Conservation (phyloP, 176 grass and related monocot genomes). For the Raddia distichophylla region DNA sequence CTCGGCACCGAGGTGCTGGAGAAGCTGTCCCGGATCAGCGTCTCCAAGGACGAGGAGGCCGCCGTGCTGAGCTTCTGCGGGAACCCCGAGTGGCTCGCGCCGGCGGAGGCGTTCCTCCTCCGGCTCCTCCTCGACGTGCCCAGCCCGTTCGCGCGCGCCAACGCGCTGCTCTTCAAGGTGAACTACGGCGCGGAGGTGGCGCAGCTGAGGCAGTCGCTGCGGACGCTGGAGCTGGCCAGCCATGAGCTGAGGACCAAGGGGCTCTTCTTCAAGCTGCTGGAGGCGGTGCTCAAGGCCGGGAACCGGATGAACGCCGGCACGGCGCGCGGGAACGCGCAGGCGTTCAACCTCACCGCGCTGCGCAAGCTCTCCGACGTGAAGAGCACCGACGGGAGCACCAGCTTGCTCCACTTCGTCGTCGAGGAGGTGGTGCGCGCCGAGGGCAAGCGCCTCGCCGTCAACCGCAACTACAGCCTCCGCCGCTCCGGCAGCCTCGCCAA, state of each 20-base stretch:
- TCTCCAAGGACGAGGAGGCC: constrained; percentile 71
- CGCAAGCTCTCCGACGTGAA: constrained; percentile 93
- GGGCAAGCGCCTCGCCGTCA: constrained; percentile 79
- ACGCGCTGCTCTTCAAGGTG: constrained; percentile 72
- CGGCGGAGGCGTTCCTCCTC: constrained; percentile 71
- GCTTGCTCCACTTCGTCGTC: constrained; percentile 85
- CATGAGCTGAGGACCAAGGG: constrained; percentile 79
- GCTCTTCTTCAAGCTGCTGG: constrained; percentile 92
- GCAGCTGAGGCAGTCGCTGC: constrained; percentile 64
- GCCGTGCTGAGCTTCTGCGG: constrained; percentile 74
- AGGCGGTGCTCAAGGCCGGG: constrained; percentile 95
- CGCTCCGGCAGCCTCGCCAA: constrained; percentile 59
- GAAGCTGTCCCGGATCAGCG: constrained; percentile 64
- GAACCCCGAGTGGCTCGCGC: constrained; percentile 63
- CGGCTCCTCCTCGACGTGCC: constrained; percentile 69
- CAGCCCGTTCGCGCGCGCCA: constrained; percentile 63
- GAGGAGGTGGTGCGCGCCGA: constrained; percentile 83
- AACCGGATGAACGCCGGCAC: constrained; percentile 97
- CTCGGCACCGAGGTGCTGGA: constrained; percentile 74
- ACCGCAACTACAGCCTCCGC: constrained; percentile 71
- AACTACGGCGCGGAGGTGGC: constrained; percentile 74
- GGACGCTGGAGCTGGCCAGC: constrained; percentile 67
- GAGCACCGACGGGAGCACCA: constrained; percentile 82
- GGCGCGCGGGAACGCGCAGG: constrained; percentile 84
- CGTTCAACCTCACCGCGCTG: constrained; percentile 83